phyloP scores from a whole-genome alignment of 495 filamentous ascomycete species.

The Penicillium tannophilum region DNA sequence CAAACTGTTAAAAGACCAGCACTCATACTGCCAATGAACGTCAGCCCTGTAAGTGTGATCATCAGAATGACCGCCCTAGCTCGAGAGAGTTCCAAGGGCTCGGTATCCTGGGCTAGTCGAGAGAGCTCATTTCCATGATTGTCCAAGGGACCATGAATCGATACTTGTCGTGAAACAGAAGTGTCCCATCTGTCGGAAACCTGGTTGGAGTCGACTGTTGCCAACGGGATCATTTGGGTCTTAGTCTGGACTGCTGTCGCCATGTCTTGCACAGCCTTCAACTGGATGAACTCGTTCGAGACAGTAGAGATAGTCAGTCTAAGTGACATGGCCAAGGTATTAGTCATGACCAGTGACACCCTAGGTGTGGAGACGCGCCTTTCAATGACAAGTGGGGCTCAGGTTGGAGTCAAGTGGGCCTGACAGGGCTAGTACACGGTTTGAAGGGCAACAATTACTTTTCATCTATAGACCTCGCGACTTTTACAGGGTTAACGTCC shows the following conservation, averaged over 20 bases:
- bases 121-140: background rate
- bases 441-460: too few species aligned
- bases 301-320: too few species aligned
- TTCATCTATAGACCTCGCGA: too few species aligned
- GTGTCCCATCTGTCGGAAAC: background rate
- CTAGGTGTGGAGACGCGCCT: background rate
- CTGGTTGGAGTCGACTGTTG: background rate
- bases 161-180: background rate
- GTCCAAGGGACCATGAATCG: background rate
- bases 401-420: background rate
- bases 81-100: slow-evolving; percentile 12
- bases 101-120: background rate
- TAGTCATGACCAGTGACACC: background rate
- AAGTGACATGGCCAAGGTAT: background rate
- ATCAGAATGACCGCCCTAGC: slow-evolving; percentile 20
- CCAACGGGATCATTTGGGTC: background rate
- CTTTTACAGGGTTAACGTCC: background rate
- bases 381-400: background rate
- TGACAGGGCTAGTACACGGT: too few species aligned
- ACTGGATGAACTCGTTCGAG: background rate
- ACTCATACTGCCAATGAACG: slow-evolving; percentile 27
- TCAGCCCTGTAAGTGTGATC: slow-evolving; percentile 23
- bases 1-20: slow-evolving; percentile 24
- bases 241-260: slow-evolving; percentile 2
- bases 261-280: background rate